Evolutionary conservation across 2,329 filamentous ascomycete genomes (phyloP).

Genomic region (Aspergillus bombycis): DNA sequence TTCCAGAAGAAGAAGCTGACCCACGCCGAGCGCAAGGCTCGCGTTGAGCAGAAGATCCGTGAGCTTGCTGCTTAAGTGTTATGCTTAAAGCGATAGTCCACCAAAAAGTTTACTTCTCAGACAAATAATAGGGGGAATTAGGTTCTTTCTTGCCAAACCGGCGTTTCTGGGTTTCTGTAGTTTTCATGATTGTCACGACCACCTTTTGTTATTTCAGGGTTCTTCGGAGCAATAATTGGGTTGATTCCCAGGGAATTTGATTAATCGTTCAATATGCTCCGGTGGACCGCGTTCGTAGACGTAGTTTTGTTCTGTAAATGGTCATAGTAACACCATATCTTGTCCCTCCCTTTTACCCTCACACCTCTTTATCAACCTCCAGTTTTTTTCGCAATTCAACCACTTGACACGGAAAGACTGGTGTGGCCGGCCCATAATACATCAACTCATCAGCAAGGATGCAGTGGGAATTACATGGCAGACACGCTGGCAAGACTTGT

Average conservation of each 20-base stretch:
- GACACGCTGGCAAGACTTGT: not conserved
- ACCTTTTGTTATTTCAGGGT: conserved; percentile 22
- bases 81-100: conserved; percentile 30
- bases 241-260: conserved; percentile 15
- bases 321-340: not conserved
- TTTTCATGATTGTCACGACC: conserved; percentile 25
- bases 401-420: not conserved
- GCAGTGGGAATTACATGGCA: not conserved
- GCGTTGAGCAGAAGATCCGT: conserved; percentile 89
- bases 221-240: conserved; percentile 34
- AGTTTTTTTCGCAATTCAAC: not conserved
- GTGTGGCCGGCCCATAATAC: not conserved
- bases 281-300: conserved; percentile 15
- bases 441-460: not conserved
- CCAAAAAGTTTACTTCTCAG: conserved; percentile 19
- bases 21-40: conserved; percentile 79
- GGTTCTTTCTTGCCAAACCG: conserved; percentile 25
- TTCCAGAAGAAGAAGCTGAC: conserved; percentile 76
- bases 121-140: conserved; percentile 30
- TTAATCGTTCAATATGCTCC: conserved; percentile 31
- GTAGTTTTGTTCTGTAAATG: not conserved
- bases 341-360: not conserved
- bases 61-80: conserved; percentile 60
- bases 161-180: conserved; percentile 33
- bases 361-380: not conserved